Conservation (phyloP, 2,329 filamentous ascomycete genomes). For the Paraconiothyrium sp. region DNA sequence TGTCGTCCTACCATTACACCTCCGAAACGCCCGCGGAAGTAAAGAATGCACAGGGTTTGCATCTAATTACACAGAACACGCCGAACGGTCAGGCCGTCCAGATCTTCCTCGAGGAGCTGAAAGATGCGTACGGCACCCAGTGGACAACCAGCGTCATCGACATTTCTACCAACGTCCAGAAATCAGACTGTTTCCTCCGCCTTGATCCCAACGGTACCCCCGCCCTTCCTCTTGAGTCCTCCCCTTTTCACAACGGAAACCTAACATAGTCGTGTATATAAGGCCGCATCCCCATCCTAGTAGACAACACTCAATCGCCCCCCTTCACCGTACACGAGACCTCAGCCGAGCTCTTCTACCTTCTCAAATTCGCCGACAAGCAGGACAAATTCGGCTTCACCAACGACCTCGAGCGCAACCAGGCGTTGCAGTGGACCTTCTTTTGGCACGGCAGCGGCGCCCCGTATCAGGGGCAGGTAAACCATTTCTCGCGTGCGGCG, state of each 20-base stretch:
- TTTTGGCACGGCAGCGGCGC: constrained; percentile 62
- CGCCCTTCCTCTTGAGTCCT: not conserved
- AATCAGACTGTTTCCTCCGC: constrained; percentile 64
- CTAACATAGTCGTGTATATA: not conserved
- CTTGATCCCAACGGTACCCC: constrained; percentile 57
- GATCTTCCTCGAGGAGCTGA: constrained; percentile 65
- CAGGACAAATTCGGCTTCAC: constrained; percentile 62
- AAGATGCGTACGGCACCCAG: constrained; percentile 60
- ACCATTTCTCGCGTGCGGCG: constrained; percentile 54
- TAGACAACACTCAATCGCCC: constrained; percentile 67
- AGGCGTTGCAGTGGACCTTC: constrained; percentile 63
- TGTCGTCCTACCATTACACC: constrained; percentile 55
- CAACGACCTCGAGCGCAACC: constrained; percentile 60
- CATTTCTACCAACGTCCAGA: constrained; percentile 60
- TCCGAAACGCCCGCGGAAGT: constrained; percentile 39
- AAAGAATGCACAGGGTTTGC: constrained; percentile 54
- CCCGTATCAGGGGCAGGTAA: constrained; percentile 54
- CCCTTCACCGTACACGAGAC: constrained; percentile 65
- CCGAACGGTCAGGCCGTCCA: constrained; percentile 64
- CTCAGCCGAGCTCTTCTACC: constrained; percentile 62
- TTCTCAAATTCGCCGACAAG: constrained; percentile 63
- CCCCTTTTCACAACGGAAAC: not conserved
- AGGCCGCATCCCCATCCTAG: constrained; percentile 68
- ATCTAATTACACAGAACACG: constrained; percentile 62
- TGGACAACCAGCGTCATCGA: constrained; percentile 59